A percentile compares a stretch with the other conserved stretches of the same genome.
Conservation (phyloP, 1,284 basidiomycete species). For the Heliocybe sulcata region DNA sequence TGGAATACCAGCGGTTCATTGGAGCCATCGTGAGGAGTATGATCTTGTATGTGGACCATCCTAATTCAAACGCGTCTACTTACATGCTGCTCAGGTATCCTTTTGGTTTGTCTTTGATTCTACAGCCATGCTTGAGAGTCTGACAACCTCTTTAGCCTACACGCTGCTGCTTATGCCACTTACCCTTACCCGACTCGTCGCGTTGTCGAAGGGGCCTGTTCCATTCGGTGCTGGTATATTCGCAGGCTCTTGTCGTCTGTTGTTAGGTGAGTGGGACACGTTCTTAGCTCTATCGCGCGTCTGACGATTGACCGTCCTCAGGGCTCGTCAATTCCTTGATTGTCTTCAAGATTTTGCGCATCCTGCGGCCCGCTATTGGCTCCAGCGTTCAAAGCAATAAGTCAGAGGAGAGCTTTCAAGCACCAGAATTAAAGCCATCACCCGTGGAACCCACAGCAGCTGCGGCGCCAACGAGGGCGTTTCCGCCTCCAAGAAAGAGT, state of each 20-base stretch:
- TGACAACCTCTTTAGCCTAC: slow-evolving; percentile 34
- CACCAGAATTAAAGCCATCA: slow-evolving; percentile 18
- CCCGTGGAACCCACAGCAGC: background rate
- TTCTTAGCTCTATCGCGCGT: slow-evolving; percentile 11
- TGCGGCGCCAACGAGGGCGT: background rate
- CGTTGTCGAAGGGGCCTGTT: slow-evolving; percentile 37
- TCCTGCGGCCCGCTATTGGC: slow-evolving; percentile 45
- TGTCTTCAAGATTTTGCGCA: slow-evolving; percentile 62
- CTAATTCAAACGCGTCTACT: slow-evolving; percentile 14
- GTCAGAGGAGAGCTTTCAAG: slow-evolving; percentile 20
- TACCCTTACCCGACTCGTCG: slow-evolving; percentile 42
- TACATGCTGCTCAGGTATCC: slow-evolving; percentile 40
- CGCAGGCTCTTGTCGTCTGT: slow-evolving; percentile 41
- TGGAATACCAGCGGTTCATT: slow-evolving; percentile 54
- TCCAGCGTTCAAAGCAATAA: background rate
- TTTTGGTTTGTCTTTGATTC: slow-evolving; percentile 33
- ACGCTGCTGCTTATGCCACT: slow-evolving; percentile 54
- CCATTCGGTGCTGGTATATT: slow-evolving; percentile 39
- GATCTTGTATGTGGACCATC: slow-evolving; percentile 42
- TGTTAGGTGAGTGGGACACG: slow-evolving; percentile 39
- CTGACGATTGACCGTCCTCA: slow-evolving; percentile 17
- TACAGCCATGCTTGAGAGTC: slow-evolving; percentile 4
- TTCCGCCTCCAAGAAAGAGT: background rate
- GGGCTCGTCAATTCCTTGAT: slow-evolving; percentile 56
- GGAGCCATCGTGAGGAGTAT: slow-evolving; percentile 51